Base-by-base conservation (phyloP, 306 rosid species). In the Astragalus membranaceus region DNA sequence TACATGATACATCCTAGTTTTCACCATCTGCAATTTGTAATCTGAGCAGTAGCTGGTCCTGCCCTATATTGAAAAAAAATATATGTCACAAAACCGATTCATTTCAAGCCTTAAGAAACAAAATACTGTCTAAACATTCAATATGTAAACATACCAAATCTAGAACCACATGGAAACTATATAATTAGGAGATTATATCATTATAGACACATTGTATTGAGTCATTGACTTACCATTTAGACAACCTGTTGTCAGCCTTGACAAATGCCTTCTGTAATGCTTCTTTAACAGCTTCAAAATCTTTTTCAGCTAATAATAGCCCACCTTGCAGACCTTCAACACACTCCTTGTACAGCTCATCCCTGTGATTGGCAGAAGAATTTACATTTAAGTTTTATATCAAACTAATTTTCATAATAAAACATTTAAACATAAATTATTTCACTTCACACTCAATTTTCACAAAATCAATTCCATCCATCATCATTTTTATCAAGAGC, bases 261-360 rank as follows among this genome's bases (percentile, higher is more conserved):
- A 67, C 77, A 83, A 94, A 94, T 75, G 97, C 92, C 62, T 85
- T 82, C 74, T 80, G 67, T 20, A 95, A 54, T 37, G 97, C 95
- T 51, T 81, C 88, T 73, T 74, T 82, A 71, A 87, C 84, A 75
- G 79, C 72, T 50, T 82, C 77, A 80, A 83, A 83, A 78, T 89
- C 88, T 15, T 83, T 89, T 67, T 81, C 84, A 6, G 64, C 83
- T 75, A 91, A 75, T 60, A 95, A 56, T 56, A 85, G 47, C 32
- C 99, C 96, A 5, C 92, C 97, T 64, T 89, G 87, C 76, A 95
- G 80, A 55, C 91, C 91, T 61, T 79, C 87, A 65, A 86, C 44
- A 80, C 92, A 89, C 81, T 89, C 97, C 69, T 91, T 95, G 85
- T 89, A 91, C 23, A 95, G 88, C 85, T 89, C 99, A 58, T 95